Evolutionary conservation across 345 rosid genomes (phyloP).

Genomic region (Microthlaspi erraticum): DNA sequence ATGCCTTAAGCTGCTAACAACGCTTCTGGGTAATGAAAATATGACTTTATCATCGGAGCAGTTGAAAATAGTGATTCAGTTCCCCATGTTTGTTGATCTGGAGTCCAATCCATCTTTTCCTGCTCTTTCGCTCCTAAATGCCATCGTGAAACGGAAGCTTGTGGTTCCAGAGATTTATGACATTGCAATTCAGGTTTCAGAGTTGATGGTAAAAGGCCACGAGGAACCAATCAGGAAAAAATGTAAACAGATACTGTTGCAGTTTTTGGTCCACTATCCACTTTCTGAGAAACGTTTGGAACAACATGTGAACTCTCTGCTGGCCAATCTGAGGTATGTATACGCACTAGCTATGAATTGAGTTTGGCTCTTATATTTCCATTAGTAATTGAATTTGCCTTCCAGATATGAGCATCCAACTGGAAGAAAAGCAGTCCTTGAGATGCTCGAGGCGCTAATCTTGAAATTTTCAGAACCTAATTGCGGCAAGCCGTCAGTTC

Average conservation of each 20-base stretch:
- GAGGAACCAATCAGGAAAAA: constrained; percentile 68
- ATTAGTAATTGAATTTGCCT: constrained; percentile 13
- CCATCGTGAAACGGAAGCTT: constrained; percentile 75
- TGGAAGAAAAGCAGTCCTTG: constrained; percentile 93
- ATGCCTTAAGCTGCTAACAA: constrained; percentile 80
- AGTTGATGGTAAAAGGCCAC: constrained; percentile 88
- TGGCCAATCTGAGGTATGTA: constrained; percentile 70
- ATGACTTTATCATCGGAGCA: constrained; percentile 78
- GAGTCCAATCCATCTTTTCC: constrained; percentile 69
- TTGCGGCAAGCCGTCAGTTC: constrained; percentile 43
- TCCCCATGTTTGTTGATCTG: constrained; percentile 85
- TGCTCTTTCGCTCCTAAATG: constrained; percentile 78
- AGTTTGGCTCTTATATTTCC: constrained; percentile 20
- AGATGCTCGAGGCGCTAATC: constrained; percentile 76
- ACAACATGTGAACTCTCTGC: constrained; percentile 69
- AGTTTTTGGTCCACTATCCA: constrained; percentile 73
- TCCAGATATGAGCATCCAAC: constrained; percentile 80
- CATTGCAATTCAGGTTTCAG: constrained; percentile 61
- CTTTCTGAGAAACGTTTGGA: constrained; percentile 66
- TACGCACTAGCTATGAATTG: constrained; percentile 8
- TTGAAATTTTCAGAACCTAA: constrained; percentile 55
- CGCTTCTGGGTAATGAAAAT: constrained; percentile 61
- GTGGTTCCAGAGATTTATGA: constrained; percentile 91
- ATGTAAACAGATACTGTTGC: constrained; percentile 77
- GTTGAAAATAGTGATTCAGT: constrained; percentile 64